Evolutionary conservation across 306 rosid species (phyloP), one percentile per base, ranked within the genome.

Genomic region (Parietaria judaica): DNA sequence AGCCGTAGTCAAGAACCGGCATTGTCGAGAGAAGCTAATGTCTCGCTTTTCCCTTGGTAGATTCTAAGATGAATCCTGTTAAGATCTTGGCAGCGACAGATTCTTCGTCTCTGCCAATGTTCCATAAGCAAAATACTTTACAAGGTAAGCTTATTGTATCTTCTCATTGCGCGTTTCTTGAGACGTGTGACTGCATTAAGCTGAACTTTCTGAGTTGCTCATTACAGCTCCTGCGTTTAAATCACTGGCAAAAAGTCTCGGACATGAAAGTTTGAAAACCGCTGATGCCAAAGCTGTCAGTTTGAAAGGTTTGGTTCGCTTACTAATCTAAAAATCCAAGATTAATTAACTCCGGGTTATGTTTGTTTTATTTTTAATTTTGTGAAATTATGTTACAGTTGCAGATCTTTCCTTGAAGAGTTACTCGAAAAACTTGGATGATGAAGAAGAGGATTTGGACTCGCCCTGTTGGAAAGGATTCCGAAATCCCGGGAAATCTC

Each of bases 401-500:
- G 34, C 50, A 5, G 46, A 38, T 60, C 45, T 39, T 64, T 64
- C 79, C 54, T 6, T 23, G 31, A 14, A 23, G 16, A 23, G 15
- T 31, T 51, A 46, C 51, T 69, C 79, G 4, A 14, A 65, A 57
- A 51, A 14, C 49, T 56, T 64, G 14, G 79, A 59, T 11, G 84
- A 76, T 51, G 55, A 76, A 38, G 95, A 79, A 62, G 70, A 81
- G 64, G 90, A 81, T 66, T 76, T 71, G 73, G 88, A 83, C 71
- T 83, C 90, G 67, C 90, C 90, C 56, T 79, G 86, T 65, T 81
- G 86, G 86, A 77, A 75, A 68, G 90, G 90, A 70, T 75, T 69
- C 51, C 39, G 14, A 72, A 66, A 61, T 38, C 53, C 66, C 60
- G 11, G 66, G 61, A 70, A 15, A 71, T 60, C 74, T 58, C 68